Evolutionary conservation across 345 rosid genomes (phyloP), one percentile per base, ranked within the genome.

Genomic region (Anastatica hierochuntica): DNA sequence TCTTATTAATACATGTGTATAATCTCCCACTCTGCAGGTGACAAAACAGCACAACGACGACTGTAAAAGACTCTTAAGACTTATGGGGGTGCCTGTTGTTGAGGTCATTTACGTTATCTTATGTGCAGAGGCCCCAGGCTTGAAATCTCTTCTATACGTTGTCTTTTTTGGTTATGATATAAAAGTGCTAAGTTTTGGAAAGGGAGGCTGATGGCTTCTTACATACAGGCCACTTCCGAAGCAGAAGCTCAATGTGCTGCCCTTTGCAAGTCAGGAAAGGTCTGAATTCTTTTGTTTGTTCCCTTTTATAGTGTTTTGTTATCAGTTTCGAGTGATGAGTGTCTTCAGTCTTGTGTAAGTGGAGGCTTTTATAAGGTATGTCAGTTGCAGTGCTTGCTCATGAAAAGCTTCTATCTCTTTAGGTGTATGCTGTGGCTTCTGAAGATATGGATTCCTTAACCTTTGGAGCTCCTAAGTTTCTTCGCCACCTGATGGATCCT

Each of bases 391-490:
- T 29, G 3, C 19, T 21, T 39, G 8, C 44, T 46, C 52, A 45
- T 59, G 40, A 44, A 29, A 35, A 10, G 26, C 30, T 47, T 16
- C 35, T 31, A 3, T 60, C 12, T 47, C 35, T 64, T 66, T 67
- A 92, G 98, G 96, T 83, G 59, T 92, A 92, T 64, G 98, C 80
- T 16, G 98, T 92, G 55, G 98, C 98, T 64, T 92, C 96, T 49
- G 98, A 92, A 76, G 98, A 92, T 64, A 92, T 92, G 98, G 98
- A 88, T 54, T 92, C 98, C 53, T 76, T 92, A 45, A 92, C 96
- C 36, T 92, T 92, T 72, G 95, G 98, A 53, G 94, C 96, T 72
- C 73, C 95, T 39, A 88, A 73, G 39, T 88, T 92, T 79, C 90
- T 92, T 55, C 95, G 95, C 56, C 98, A 88, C 75, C 73, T 92